These are phyloP conservation scores for Endothia cerciana DNA, from an alignment of 2,329 filamentous ascomycete genomes.

Conservation along the genomic window DNA sequence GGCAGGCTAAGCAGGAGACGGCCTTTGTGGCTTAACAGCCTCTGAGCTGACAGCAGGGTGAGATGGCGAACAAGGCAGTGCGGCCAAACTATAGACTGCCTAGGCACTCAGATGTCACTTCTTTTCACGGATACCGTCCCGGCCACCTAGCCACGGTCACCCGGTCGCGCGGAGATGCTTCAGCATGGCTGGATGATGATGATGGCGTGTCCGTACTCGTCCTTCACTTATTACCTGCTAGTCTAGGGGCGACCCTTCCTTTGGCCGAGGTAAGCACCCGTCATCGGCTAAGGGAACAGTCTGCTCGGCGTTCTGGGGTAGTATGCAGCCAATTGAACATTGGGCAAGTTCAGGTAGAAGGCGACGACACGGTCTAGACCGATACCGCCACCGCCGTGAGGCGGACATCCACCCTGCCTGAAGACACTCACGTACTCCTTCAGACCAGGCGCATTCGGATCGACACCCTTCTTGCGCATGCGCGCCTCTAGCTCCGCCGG, in stretches of 20 bases:
- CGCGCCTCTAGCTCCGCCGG: conserved; percentile 75
- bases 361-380: conserved; percentile 85
- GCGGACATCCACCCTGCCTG: conserved; percentile 78
- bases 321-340: conserved; percentile 60
- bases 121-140: neutral
- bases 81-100: neutral
- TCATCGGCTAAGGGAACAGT: conserved; percentile 49
- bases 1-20: too few relatives aligned
- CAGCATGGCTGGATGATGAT: neutral
- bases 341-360: conserved; percentile 63
- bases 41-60: neutral
- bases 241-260: neutral
- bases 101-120: neutral
- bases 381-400: conserved; percentile 88
- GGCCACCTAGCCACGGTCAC: neutral
- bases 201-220: neutral
- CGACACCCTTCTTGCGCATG: conserved; percentile 78
- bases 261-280: neutral
- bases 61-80: neutral
- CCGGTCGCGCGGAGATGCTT: neutral
- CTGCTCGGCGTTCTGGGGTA: conserved; percentile 66
- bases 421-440: conserved; percentile 90
- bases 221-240: neutral
- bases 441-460: conserved; percentile 74
- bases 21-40: too few relatives aligned